These are phyloP conservation scores for Talinum fruticosum DNA, from an alignment of 148 eudicot genomes.

Conservation along the genomic window DNA sequence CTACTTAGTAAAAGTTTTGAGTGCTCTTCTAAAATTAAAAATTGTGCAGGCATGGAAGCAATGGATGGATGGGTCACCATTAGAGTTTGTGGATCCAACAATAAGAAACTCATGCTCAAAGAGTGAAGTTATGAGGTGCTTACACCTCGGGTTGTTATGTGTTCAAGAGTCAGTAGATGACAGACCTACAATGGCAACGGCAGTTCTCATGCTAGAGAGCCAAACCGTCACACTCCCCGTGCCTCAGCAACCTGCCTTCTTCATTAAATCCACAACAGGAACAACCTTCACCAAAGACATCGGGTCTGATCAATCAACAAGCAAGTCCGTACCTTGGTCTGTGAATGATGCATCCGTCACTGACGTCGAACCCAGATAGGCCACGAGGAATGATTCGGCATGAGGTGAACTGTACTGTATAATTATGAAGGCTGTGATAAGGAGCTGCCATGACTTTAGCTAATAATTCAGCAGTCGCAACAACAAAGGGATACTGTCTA, in stretches of 20 bases:
- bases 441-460: not conserved
- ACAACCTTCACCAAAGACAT: conserved; percentile 2
- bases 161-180: conserved; percentile 33
- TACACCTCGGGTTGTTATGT: conserved; percentile 37
- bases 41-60: conserved; percentile 35
- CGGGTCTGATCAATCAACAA: conserved; percentile 18
- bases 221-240: conserved; percentile 16
- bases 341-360: conserved; percentile 24
- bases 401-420: not conserved
- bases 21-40: not conserved
- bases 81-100: conserved; percentile 32
- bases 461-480: not conserved
- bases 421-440: not conserved
- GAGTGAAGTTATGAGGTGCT: conserved; percentile 29
- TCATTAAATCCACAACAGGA: conserved; percentile 11
- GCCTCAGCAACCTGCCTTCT: conserved; percentile 31
- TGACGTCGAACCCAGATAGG: conserved; percentile 23
- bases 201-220: conserved; percentile 28
- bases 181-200: conserved; percentile 34
- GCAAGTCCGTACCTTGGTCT: conserved; percentile 8
- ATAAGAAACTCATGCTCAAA: conserved; percentile 25
- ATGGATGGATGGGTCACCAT: conserved; percentile 28
- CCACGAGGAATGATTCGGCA: not conserved
- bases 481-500: no score
- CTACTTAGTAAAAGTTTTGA: no score